Conservation (phyloP, 345 rosid genomes). For the Populus simonii region DNA sequence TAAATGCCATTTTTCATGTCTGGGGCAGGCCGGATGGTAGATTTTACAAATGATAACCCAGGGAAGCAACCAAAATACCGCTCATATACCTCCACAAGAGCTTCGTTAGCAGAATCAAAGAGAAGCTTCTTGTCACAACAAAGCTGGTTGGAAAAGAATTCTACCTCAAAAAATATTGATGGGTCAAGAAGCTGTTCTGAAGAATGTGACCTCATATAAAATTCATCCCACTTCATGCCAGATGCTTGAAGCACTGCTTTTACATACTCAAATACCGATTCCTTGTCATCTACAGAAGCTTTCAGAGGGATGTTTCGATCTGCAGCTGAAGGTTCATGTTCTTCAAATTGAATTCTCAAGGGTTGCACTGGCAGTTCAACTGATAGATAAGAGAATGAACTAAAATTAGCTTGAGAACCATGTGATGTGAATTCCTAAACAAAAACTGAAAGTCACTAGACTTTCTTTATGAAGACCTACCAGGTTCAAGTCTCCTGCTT, state of each 20-base stretch:
- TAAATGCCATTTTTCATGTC: slow-evolving; percentile 38
- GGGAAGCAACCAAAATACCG: slow-evolving; percentile 46
- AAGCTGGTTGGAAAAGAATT: slow-evolving; percentile 50
- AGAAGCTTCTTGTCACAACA: slow-evolving; percentile 53
- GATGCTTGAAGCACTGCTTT: slow-evolving; percentile 53
- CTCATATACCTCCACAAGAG: slow-evolving; percentile 57
- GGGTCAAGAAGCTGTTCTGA: slow-evolving; percentile 64
- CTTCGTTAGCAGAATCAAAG: slow-evolving; percentile 75
- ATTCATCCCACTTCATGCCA: slow-evolving; percentile 64
- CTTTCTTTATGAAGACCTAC: slow-evolving; percentile 36
- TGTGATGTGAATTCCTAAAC: not conserved
- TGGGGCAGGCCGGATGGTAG: slow-evolving; percentile 40
- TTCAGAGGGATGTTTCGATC: slow-evolving; percentile 35
- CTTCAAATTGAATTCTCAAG: slow-evolving; percentile 63
- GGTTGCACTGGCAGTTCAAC: slow-evolving; percentile 53
- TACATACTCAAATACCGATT: slow-evolving; percentile 43
- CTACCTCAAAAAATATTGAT: slow-evolving; percentile 46
- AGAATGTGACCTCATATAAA: slow-evolving; percentile 53
- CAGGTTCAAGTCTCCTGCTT: slow-evolving; percentile 46
- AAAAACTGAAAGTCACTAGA: not conserved
- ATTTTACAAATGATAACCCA: slow-evolving; percentile 49
- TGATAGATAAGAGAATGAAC: slow-evolving; percentile 29
- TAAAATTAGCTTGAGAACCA: slow-evolving; percentile 20
- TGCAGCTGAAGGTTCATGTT: slow-evolving; percentile 32
- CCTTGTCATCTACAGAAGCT: slow-evolving; percentile 46